phyloP scores from a whole-genome alignment of 148 eudicot genomes.

The Rhododendron ovatum region DNA sequence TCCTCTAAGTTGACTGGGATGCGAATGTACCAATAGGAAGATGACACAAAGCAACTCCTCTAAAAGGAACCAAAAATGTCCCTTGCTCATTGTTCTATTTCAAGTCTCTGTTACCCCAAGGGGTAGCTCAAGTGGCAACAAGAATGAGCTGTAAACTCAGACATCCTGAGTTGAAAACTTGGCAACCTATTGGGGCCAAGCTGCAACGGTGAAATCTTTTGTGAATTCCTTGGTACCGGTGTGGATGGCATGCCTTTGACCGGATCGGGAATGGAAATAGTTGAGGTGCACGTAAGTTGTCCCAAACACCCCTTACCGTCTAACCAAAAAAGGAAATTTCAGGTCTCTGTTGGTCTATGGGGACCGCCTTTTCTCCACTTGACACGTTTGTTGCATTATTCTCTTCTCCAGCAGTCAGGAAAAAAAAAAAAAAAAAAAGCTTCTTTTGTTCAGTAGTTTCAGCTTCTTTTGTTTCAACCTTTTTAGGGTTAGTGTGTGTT shows the following conservation, averaged over 20 bases:
- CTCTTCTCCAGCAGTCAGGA: background rate
- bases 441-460: background rate
- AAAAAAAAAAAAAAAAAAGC: no score
- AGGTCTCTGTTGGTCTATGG: background rate
- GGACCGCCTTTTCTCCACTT: slow-evolving; percentile 9
- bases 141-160: background rate
- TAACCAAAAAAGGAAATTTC: background rate
- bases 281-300: no score
- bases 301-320: no score
- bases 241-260: background rate
- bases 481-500: background rate
- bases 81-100: background rate
- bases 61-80: background rate
- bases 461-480: slow-evolving; percentile 5
- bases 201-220: background rate
- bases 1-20: background rate
- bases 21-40: background rate
- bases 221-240: background rate
- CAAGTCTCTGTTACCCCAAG: background rate
- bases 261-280: background rate
- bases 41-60: background rate
- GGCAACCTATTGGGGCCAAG: background rate
- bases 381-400: slow-evolving; percentile 10
- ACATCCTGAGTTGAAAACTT: background rate
- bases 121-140: background rate